Evolutionary conservation across 129 eudicot species (phyloP).

Genomic region (Artemisia argyi): DNA sequence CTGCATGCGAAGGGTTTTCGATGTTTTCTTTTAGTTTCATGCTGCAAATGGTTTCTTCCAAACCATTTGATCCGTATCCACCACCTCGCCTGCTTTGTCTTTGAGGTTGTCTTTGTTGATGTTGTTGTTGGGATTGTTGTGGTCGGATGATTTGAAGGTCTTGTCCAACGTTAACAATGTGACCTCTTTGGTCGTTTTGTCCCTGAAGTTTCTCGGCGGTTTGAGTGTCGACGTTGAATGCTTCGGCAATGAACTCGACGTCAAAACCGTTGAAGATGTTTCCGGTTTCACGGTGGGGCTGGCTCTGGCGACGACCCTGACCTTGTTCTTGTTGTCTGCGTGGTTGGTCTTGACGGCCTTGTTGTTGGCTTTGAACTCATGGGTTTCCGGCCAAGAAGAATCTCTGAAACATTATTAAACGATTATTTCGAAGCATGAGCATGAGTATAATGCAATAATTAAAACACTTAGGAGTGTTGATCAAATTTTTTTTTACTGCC

Average conservation of each 20-base stretch:
- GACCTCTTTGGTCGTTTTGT: constrained; percentile 59
- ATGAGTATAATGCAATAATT: too few relatives aligned
- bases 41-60: constrained; percentile 70
- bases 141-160: constrained; percentile 56
- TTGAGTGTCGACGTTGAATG: constrained; percentile 50
- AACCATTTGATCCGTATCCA: constrained; percentile 30
- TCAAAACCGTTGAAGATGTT: constrained; percentile 61
- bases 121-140: constrained; percentile 25
- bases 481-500: too few relatives aligned
- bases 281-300: constrained; percentile 17
- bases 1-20: constrained; percentile 49
- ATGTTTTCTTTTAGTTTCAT: constrained; percentile 45
- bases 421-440: too few relatives aligned
- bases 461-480: too few relatives aligned
- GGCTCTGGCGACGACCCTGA: background rate
- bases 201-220: constrained; percentile 55
- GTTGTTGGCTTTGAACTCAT: constrained; percentile 27
- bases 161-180: constrained; percentile 39
- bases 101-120: constrained; percentile 1
- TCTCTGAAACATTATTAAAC: constrained; percentile 19
- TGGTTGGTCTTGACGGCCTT: background rate
- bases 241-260: constrained; percentile 36
- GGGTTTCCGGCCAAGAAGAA: constrained; percentile 48
- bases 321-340: constrained; percentile 19
- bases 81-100: constrained; percentile 7